phyloP scores from a whole-genome alignment of 768 basidiomycete species.

The Boletus huronensis region DNA sequence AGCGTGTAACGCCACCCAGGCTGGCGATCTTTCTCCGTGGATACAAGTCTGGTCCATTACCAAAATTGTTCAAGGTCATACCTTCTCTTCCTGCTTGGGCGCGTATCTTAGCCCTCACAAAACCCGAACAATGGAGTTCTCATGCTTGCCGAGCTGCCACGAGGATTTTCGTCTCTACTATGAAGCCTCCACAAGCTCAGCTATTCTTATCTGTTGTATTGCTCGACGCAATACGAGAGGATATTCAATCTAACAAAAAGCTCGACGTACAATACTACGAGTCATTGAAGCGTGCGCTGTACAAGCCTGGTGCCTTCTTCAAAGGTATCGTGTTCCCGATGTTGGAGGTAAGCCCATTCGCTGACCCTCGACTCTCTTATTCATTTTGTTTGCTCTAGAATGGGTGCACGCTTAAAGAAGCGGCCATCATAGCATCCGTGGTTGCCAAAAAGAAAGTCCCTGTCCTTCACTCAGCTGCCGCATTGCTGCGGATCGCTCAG shows the following conservation, averaged over 20 bases:
- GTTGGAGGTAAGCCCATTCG: slow-evolving; percentile 63
- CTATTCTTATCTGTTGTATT: slow-evolving; percentile 90
- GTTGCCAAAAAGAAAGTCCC: slow-evolving; percentile 89
- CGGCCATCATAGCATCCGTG: slow-evolving; percentile 90
- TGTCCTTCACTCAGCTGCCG: slow-evolving; percentile 95
- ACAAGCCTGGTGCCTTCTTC: slow-evolving; percentile 98
- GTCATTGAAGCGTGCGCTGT: slow-evolving; percentile 85
- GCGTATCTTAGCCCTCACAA: slow-evolving; percentile 87
- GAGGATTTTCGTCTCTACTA: slow-evolving; percentile 91
- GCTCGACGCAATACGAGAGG: slow-evolving; percentile 83
- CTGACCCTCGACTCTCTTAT: slow-evolving; percentile 28
- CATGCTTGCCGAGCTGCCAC: slow-evolving; percentile 94
- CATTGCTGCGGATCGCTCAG: slow-evolving; percentile 85
- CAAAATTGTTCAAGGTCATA: slow-evolving; percentile 97
- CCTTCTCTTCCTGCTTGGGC: slow-evolving; percentile 96
- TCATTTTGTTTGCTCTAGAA: slow-evolving; percentile 35
- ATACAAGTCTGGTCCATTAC: slow-evolving; percentile 92
- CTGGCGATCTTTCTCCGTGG: slow-evolving; percentile 79
- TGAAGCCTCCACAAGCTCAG: slow-evolving; percentile 93
- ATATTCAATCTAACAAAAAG: slow-evolving; percentile 83
- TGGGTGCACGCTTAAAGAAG: slow-evolving; percentile 91
- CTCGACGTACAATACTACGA: slow-evolving; percentile 93
- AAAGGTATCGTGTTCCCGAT: slow-evolving; percentile 97
- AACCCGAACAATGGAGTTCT: slow-evolving; percentile 91
- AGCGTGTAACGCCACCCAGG: slow-evolving; percentile 40